A percentile compares a stretch with the other conserved stretches of the same genome.
These are phyloP conservation scores for Colletotrichum gloeosporioides DNA, from an alignment of 2,329 filamentous ascomycete genomes.

Conservation along the genomic window DNA sequence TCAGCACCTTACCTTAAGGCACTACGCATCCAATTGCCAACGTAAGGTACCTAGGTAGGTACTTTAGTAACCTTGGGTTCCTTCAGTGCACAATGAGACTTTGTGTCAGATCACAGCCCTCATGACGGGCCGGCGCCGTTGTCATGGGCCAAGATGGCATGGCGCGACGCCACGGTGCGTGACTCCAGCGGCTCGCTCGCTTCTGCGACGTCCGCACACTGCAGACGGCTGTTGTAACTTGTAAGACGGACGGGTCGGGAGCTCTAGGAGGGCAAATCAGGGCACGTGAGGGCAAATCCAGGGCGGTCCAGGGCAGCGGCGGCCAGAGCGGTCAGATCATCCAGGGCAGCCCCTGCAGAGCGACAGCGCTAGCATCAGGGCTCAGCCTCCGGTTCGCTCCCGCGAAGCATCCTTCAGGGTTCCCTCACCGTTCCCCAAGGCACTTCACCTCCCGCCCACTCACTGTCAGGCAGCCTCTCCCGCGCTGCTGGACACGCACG, in stretches of 20 bases:
- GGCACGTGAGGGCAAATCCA: background rate
- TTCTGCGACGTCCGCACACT: background rate
- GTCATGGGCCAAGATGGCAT: background rate
- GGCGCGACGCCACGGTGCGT: background rate
- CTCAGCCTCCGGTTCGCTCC: background rate
- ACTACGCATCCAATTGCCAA: background rate
- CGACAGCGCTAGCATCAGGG: background rate
- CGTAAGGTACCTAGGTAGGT: background rate
- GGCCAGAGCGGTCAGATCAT: background rate
- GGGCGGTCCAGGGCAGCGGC: background rate
- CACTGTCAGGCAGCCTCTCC: constrained; percentile 2
- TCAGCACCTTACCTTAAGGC: background rate
- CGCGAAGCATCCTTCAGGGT: background rate
- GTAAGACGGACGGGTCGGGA: background rate
- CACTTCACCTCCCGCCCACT: background rate
- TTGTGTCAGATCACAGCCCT: constrained; percentile 1
- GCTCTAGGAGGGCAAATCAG: background rate
- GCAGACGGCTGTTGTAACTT: background rate
- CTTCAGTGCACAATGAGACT: background rate
- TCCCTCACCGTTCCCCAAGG: background rate
- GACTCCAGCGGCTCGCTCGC: background rate
- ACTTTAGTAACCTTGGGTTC: background rate
- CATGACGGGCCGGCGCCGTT: background rate
- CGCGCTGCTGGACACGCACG: background rate
- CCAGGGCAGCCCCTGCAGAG: background rate